Base-by-base conservation (phyloP, 225 moss, liverwort and hornwort species). In the Pseudoscleropodium purum region DNA sequence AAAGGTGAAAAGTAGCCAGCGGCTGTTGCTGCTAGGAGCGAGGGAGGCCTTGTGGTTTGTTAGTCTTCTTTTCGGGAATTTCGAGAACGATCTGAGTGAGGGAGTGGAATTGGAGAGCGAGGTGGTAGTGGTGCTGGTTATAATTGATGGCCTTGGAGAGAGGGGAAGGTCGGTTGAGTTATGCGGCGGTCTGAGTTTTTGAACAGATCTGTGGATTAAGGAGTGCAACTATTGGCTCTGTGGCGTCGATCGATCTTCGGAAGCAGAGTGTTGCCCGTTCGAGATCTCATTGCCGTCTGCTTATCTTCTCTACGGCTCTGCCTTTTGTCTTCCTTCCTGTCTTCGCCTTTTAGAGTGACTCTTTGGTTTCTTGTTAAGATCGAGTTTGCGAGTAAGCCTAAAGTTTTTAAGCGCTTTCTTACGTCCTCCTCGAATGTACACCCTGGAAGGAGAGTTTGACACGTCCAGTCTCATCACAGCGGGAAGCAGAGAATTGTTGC, bases 401-500 rank as follows among this genome's bases (percentile, higher is more conserved):
- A 75, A 75, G 72, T 80, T 86, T 52, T 13, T 37, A 18, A 66
- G 73, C 64, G 69, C 36, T 59, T 52, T 52, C 74, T 57, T 84
- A 52, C 79, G 33, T 81, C 70, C 61, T 84, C 84, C 88, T 91
- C 93, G 91, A 90, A 94, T 94, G 94, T 94, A 70, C 93, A 91
- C 56, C 17, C 68, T 69, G 92, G 91, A 86, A 93, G 93, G 66
- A 80, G 90, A 93, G 92, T 93, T 92, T 88, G 93, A 81, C 77
- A 87, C 90, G 88, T 91, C 94, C 83, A 85, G 87, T 68, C 88
- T 91, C 51, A 90, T 93, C 66, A 89, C 90, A 23, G 90, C 91
- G 91, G 93, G 94, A 51, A 94, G 94, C 87, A 94, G 94, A 94
- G 94, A 93, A 93, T 82, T 89, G 79, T 85, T 67, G 85, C 79